Evolutionary conservation across 305 asterid species (phyloP).

Genomic region (Plantago lanceolata): DNA sequence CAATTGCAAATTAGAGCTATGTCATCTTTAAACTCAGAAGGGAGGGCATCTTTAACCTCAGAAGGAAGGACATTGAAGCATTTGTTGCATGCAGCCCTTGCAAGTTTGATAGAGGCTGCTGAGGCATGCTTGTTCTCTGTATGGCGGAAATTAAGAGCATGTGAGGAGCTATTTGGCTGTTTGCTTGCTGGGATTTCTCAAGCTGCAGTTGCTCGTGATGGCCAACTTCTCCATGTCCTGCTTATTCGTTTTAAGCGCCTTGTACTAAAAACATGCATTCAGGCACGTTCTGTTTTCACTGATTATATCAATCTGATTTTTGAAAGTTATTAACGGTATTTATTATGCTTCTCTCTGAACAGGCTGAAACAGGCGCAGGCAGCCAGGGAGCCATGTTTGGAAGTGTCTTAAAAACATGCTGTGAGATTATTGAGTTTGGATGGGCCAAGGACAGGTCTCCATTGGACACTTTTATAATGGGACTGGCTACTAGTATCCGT

Average conservation of each 20-base stretch:
- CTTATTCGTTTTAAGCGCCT: constrained; percentile 90
- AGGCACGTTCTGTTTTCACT: constrained; percentile 44
- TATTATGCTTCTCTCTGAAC: constrained; percentile 25
- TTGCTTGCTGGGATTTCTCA: constrained; percentile 89
- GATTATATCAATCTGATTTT: constrained; percentile 21
- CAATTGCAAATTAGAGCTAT: constrained; percentile 68
- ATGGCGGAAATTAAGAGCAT: constrained; percentile 89
- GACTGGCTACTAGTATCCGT: constrained; percentile 81
- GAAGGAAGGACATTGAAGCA: constrained; percentile 90
- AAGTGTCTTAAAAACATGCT: constrained; percentile 82
- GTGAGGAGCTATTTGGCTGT: constrained; percentile 89
- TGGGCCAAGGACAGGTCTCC: constrained; percentile 91
- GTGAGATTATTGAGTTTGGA: constrained; percentile 87
- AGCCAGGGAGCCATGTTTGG: constrained; percentile 85
- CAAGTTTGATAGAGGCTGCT: constrained; percentile 76
- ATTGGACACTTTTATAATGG: constrained; percentile 89
- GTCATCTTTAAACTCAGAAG: constrained; percentile 73
- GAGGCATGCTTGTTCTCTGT: constrained; percentile 80
- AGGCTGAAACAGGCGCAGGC: constrained; percentile 78
- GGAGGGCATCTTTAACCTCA: constrained; percentile 71
- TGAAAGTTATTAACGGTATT: constrained; percentile 21
- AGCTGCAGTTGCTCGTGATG: constrained; percentile 79
- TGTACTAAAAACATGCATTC: constrained; percentile 82
- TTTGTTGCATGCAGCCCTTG: constrained; percentile 87
- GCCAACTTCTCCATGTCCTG: constrained; percentile 87